Evolutionary conservation across 208 protist species (phyloP).

Genomic region (Herpetomonas tarakana): DNA sequence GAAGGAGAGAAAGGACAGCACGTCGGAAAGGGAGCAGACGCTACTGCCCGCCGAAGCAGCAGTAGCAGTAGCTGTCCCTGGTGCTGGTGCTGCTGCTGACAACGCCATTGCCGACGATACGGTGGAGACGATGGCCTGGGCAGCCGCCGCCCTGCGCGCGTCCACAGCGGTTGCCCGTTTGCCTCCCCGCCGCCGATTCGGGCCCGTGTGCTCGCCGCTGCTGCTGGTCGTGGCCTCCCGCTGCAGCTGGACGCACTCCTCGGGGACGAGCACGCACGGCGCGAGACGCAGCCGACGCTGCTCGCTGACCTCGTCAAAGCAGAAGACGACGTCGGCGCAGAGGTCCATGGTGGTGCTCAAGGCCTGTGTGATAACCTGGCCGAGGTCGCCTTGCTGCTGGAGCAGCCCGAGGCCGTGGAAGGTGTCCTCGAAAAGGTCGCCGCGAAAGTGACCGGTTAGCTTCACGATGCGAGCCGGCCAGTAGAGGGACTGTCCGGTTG

Average conservation of each 20-base stretch:
- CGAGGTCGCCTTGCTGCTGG: slow-evolving; percentile 42
- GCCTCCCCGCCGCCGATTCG: too few species aligned
- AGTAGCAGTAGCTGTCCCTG: too few species aligned
- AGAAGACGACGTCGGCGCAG: slow-evolving; percentile 63
- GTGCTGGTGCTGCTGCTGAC: background rate
- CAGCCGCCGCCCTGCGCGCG: too few species aligned
- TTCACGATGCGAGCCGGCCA: slow-evolving; percentile 68
- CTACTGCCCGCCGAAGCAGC: too few species aligned
- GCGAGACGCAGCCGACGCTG: slow-evolving; percentile 22
- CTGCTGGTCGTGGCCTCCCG: background rate
- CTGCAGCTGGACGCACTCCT: too few species aligned
- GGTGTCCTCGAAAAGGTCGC: slow-evolving; percentile 33
- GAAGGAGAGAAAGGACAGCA: too few species aligned
- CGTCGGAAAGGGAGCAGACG: too few species aligned
- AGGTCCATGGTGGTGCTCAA: slow-evolving; percentile 44
- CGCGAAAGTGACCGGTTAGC: slow-evolving; percentile 41
- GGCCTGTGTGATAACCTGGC: slow-evolving; percentile 35
- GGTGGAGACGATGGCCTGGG: too few species aligned
- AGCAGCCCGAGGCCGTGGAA: slow-evolving; percentile 26
- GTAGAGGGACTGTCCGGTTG: slow-evolving; percentile 31
- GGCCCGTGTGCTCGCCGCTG: too few species aligned
- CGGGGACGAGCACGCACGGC: slow-evolving; percentile 14
- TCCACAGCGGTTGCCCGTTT: too few species aligned
- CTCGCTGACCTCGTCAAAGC: slow-evolving; percentile 67
- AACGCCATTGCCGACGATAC: background rate